A percentile compares a stretch with the other conserved stretches of the same genome.
These are phyloP conservation scores for Ogataea hybrid DNA, from an alignment of 1,139 yeast genomes.

Conservation along the genomic window DNA sequence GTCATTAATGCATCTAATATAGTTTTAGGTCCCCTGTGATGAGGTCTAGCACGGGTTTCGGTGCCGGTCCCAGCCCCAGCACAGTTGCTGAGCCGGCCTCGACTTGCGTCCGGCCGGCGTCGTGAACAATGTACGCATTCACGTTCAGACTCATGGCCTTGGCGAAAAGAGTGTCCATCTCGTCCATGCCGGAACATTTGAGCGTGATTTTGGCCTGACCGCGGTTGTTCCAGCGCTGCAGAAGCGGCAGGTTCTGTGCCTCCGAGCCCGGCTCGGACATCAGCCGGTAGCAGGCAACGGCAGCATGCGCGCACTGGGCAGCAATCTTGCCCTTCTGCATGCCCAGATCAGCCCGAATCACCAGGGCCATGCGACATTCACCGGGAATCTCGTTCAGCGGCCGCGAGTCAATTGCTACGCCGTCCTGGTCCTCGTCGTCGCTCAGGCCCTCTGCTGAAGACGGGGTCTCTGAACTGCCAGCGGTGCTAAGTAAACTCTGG, in stretches of 20 bases:
- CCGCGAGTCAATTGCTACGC: constrained; percentile 49
- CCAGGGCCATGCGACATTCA: constrained; percentile 83
- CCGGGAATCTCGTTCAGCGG: constrained; percentile 64
- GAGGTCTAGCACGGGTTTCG: constrained; percentile 75
- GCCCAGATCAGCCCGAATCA: constrained; percentile 82
- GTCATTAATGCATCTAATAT: constrained; percentile 41
- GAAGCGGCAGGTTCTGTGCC: constrained; percentile 55
- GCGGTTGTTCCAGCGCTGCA: constrained; percentile 72
- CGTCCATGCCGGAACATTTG: constrained; percentile 70
- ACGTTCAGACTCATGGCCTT: constrained; percentile 78
- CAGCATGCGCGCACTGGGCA: constrained; percentile 98
- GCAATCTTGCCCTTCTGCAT: constrained; percentile 97
- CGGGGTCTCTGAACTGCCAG: constrained; percentile 13
- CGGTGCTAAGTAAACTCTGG: constrained; percentile 13
- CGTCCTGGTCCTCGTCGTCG: constrained; percentile 39
- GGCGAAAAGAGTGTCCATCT: constrained; percentile 74
- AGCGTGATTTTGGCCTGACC: constrained; percentile 97
- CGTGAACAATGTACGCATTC: constrained; percentile 79
- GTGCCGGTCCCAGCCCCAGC: constrained; percentile 95
- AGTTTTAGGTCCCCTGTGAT: constrained; percentile 78
- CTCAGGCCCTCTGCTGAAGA: constrained; percentile 18
- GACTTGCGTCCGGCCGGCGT: constrained; percentile 96
- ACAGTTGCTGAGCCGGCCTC: constrained; percentile 96
- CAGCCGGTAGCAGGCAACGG: constrained; percentile 79
- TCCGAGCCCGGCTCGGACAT: constrained; percentile 43